Conservation (phyloP, 306 rosid genomes). For the Fragaria iinumae region DNA sequence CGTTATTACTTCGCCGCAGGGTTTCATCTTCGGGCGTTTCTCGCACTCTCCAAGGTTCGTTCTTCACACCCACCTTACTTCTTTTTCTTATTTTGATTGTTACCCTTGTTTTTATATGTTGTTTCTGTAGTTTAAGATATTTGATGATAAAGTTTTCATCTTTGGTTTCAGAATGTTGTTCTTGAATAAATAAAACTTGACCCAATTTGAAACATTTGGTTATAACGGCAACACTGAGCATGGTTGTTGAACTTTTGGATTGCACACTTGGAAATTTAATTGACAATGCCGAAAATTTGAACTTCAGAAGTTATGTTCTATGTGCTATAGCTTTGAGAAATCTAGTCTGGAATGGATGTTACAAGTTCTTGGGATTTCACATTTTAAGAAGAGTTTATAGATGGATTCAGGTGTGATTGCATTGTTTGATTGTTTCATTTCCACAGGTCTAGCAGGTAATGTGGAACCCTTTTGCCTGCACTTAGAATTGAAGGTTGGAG, state of each 20-base stretch:
- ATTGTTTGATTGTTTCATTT: slow-evolving; percentile 1
- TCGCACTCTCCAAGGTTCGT: slow-evolving; percentile 45
- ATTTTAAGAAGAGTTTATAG: neutral
- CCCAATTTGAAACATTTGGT: slow-evolving; percentile 12
- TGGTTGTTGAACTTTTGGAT: neutral
- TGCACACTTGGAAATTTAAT: neutral
- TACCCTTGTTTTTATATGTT: neutral
- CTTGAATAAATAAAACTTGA: neutral
- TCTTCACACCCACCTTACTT: neutral
- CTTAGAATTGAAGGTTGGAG: slow-evolving; percentile 35
- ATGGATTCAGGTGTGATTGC: neutral
- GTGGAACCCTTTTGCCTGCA: slow-evolving; percentile 19
- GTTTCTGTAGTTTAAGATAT: slow-evolving; percentile 3
- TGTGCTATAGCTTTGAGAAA: neutral
- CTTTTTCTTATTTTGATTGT: neutral
- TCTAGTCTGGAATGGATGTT: neutral
- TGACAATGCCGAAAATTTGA: neutral
- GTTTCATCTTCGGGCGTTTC: slow-evolving; percentile 25
- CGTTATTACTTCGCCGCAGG: slow-evolving; percentile 45
- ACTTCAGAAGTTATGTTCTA: neutral
- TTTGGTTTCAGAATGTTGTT: slow-evolving; percentile 2
- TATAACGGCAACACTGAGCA: neutral
- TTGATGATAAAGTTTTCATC: neutral
- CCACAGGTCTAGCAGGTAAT: slow-evolving; percentile 39
- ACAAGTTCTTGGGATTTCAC: slow-evolving; percentile 2